Evolutionary conservation across 345 rosid species (phyloP), one percentile per base, ranked within the genome.

Genomic region (Eucalyptus pauciflora): DNA sequence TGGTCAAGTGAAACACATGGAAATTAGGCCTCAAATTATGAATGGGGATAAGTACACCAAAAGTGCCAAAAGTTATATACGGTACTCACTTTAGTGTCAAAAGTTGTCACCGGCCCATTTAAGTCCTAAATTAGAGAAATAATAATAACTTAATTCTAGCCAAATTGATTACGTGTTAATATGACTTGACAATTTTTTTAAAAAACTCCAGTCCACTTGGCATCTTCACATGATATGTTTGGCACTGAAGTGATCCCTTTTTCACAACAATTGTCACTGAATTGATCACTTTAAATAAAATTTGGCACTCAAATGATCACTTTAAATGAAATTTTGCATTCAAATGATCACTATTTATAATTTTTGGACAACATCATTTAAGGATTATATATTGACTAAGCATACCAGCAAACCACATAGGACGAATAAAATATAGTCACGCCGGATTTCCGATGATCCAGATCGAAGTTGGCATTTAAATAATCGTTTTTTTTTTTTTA

Each of bases 261-360:
- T 52, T 52, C 24, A 0, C 58, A 18, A 52, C 1, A 0, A 18
- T 0, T 52, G 0, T 52, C 1, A 52, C 0, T 52, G 0, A 52
- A 52, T 0, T 7, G 0, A 52, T 52, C 5, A 52, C 5, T 52
- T 52, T 52, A 52, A 52, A 52, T 52, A 52, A 52, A 52, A 52
- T 18, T 52, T 7, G 2, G 0, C 56, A 18, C 10, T 52, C 58
- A 52, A 17, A 52, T 52, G 0, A 52, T 52, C 58, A 52, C 58
- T 18, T 51, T 1, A 52, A 52, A 52, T 1, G 18, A 52, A 52
- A 20, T 7, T 7, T 51, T 52, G 10, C 24, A 18, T 4, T 52
- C 24, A 18, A 52, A 52, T 52, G 24, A 52, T 17, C 4, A 52
- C 4, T 52, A 52, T 52, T 18, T 51, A 51, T 4, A 51, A 51